phyloP scores from a whole-genome alignment of 352 stramenopile species.

The Phytophthora sansomeana region DNA sequence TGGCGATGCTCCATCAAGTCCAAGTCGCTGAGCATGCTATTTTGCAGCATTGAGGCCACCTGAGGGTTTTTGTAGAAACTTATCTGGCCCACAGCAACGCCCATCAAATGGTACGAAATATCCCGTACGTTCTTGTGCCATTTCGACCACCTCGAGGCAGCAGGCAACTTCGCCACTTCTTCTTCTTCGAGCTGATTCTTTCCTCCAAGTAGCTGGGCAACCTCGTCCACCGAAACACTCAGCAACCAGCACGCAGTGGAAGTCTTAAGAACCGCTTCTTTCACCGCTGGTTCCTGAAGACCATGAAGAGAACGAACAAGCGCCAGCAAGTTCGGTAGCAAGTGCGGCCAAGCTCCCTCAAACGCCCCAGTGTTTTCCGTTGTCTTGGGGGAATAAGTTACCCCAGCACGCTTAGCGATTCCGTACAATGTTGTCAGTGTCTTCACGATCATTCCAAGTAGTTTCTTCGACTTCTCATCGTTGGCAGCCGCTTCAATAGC shows the following conservation, averaged over 20 bases:
- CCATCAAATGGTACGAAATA: slow-evolving; percentile 81
- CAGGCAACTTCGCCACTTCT: slow-evolving; percentile 58
- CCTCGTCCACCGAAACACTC: slow-evolving; percentile 76
- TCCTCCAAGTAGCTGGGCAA: slow-evolving; percentile 75
- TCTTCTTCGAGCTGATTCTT: slow-evolving; percentile 82
- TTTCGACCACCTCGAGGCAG: slow-evolving; percentile 68
- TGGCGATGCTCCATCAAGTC: slow-evolving; percentile 79
- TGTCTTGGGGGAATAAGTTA: slow-evolving; percentile 27
- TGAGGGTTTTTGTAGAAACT: slow-evolving; percentile 67
- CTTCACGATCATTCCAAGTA: slow-evolving; percentile 69
- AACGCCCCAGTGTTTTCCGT: slow-evolving; percentile 50
- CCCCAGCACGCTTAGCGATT: slow-evolving; percentile 67
- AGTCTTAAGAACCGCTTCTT: slow-evolving; percentile 62
- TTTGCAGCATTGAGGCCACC: slow-evolving; percentile 53
- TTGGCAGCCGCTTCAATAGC: slow-evolving; percentile 55
- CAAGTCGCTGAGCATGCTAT: slow-evolving; percentile 71
- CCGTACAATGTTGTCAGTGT: slow-evolving; percentile 83
- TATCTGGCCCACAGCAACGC: slow-evolving; percentile 55
- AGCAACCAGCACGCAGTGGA: slow-evolving; percentile 71
- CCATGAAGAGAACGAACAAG: slow-evolving; percentile 70
- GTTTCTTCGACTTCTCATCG: slow-evolving; percentile 53
- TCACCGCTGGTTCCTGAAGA: slow-evolving; percentile 58
- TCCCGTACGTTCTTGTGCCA: slow-evolving; percentile 87
- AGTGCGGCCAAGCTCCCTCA: slow-evolving; percentile 62
- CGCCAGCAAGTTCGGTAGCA: slow-evolving; percentile 73